phyloP scores from a whole-genome alignment of 2,329 filamentous ascomycete genomes.

The Microdochium paspali region DNA sequence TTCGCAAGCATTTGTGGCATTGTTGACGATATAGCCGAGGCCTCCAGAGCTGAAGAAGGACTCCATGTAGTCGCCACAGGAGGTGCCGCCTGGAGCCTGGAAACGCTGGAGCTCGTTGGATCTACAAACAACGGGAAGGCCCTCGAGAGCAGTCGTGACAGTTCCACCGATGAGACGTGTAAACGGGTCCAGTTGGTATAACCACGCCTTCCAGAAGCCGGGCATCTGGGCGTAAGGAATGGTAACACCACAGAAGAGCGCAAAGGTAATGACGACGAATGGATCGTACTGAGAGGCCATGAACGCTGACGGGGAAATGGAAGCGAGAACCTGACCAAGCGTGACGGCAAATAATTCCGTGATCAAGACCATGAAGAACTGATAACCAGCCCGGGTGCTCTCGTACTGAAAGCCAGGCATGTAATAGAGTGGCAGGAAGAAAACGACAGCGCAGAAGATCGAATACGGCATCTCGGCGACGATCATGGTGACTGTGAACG shows the following conservation, averaged over 20 bases:
- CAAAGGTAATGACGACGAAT: conserved; percentile 72
- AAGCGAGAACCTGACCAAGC: conserved; percentile 65
- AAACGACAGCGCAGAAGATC: conserved; percentile 67
- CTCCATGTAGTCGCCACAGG: conserved; percentile 68
- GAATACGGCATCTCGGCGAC: conserved; percentile 79
- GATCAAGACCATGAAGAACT: conserved; percentile 77
- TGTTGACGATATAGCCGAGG: conserved; percentile 60
- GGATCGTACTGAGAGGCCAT: conserved; percentile 75
- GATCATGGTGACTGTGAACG: conserved; percentile 71
- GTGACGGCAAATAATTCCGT: conserved; percentile 81
- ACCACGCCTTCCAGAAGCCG: conserved; percentile 68
- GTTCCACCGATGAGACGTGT: conserved; percentile 74
- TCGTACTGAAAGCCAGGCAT: conserved; percentile 63
- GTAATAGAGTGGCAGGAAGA: conserved; percentile 80
- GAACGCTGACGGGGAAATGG: conserved; percentile 69
- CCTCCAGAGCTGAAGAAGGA: conserved; percentile 61
- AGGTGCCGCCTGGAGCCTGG: conserved; percentile 52
- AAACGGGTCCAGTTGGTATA: conserved; percentile 77
- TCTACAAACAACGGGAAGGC: conserved; percentile 50
- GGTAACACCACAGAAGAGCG: conserved; percentile 80
- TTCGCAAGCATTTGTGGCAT: conserved; percentile 56
- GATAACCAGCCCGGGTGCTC: conserved; percentile 64
- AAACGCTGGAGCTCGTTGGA: conserved; percentile 57
- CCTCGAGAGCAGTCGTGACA: conserved; percentile 68
- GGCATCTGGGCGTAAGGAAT: conserved; percentile 73